phyloP scores from a whole-genome alignment of 139 green algal genomes.

The Nannochloris sp. region DNA sequence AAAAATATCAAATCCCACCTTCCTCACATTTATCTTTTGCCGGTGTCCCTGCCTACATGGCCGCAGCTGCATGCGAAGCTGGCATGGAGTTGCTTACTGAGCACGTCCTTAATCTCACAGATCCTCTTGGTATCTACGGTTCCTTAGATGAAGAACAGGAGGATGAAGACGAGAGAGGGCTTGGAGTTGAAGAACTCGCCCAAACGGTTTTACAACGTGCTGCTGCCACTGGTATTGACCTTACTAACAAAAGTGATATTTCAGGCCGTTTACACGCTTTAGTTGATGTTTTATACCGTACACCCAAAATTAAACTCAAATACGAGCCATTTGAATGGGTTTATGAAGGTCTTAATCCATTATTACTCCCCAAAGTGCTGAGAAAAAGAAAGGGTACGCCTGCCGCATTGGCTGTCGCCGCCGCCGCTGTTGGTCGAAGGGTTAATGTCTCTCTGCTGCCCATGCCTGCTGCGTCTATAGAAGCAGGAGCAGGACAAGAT shows the following conservation, averaged over 20 bases:
- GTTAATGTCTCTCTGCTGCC: slow-evolving; percentile 32
- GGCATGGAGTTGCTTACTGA: not conserved
- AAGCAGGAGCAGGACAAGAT: not conserved
- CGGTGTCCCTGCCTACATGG: not conserved
- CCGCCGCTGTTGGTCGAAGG: slow-evolving; percentile 21
- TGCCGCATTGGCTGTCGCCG: slow-evolving; percentile 30
- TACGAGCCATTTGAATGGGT: slow-evolving; percentile 68
- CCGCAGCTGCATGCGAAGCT: not conserved
- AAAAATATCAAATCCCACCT: too few species aligned
- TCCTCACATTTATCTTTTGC: too few species aligned
- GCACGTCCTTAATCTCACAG: not conserved
- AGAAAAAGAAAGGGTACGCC: slow-evolving; percentile 25
- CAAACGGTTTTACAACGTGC: too few species aligned
- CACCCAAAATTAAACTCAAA: slow-evolving; percentile 5
- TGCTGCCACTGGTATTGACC: not conserved
- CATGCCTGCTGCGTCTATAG: not conserved
- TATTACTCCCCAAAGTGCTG: slow-evolving; percentile 41
- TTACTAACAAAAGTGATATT: not conserved
- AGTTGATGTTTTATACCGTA: slow-evolving; percentile 20
- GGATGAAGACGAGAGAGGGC: too few species aligned
- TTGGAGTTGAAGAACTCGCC: too few species aligned
- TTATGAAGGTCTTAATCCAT: slow-evolving; percentile 59
- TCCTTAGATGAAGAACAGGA: not conserved
- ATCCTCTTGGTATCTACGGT: not conserved
- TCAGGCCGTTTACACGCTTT: not conserved